Percentiles rank a stretch among this genome's conserved stretches.
Evolutionary conservation across 805 yeast species (phyloP).

Genomic region (Metschnikowia koreensis): DNA sequence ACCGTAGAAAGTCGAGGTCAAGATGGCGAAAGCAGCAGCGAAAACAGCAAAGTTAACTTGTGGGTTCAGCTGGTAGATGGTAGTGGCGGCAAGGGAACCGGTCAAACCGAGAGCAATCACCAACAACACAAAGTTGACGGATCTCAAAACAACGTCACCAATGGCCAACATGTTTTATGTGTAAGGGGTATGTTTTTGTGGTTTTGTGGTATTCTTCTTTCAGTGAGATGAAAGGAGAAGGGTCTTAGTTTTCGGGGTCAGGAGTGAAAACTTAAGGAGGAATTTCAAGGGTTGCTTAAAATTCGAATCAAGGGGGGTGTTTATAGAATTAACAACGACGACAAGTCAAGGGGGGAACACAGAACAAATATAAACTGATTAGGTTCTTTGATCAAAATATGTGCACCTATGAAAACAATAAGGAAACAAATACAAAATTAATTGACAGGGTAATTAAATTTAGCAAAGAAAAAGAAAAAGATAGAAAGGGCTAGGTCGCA

Average conservation of each 20-base stretch:
- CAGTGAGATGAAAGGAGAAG: neutral
- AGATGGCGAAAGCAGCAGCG: constrained; percentile 81
- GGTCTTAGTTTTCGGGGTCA: neutral
- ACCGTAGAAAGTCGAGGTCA: constrained; percentile 80
- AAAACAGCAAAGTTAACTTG: constrained; percentile 90
- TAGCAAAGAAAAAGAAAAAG: constrained; percentile 6
- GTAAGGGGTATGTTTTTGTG: constrained; percentile 2
- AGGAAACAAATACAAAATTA: too few species aligned
- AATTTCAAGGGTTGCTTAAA: neutral
- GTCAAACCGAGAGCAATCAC: constrained; percentile 82
- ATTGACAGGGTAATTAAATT: neutral
- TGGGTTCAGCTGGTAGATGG: constrained; percentile 51
- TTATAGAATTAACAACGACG: constrained; percentile 2
- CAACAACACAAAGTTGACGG: constrained; percentile 69
- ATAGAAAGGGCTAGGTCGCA: neutral
- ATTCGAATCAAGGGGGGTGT: neutral
- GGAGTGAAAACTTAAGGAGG: neutral
- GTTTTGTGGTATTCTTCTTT: neutral
- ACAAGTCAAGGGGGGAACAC: constrained; percentile 3
- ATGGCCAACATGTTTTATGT: constrained; percentile 53
- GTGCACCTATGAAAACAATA: neutral
- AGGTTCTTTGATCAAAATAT: neutral
- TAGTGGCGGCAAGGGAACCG: constrained; percentile 79
- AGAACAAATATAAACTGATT: neutral
- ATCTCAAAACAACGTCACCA: constrained; percentile 75